Conservation (phyloP, 1,284 basidiomycete species). For the Moniliella sp. region DNA sequence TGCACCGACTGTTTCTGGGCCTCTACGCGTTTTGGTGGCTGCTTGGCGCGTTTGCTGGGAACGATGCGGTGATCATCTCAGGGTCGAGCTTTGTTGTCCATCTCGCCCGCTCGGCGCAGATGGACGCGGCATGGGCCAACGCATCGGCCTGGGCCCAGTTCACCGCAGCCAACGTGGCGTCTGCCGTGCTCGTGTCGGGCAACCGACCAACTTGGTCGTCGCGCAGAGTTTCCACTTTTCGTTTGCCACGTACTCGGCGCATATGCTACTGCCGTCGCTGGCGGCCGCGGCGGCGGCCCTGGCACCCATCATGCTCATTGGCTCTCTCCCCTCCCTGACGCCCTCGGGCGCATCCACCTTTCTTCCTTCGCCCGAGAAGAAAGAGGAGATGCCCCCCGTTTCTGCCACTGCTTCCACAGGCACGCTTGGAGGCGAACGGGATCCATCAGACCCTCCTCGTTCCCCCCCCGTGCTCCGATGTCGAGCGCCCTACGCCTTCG, state of each 20-base stretch:
- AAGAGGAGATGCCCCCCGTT: no score
- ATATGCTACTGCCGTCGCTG: constrained; percentile 26
- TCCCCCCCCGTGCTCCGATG: no score
- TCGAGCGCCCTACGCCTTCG: no score
- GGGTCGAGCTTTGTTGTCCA: constrained; percentile 70
- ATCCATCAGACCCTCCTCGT: constrained; percentile 27
- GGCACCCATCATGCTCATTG: constrained; percentile 8
- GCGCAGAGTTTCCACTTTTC: constrained; percentile 24
- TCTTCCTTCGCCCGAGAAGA: no score
- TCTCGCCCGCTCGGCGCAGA: constrained; percentile 51
- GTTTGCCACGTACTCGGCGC: constrained; percentile 25
- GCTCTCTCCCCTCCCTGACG: constrained; percentile 15
- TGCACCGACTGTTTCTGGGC: constrained; percentile 50
- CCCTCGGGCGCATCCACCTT: not conserved
- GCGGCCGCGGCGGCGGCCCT: constrained; percentile 12
- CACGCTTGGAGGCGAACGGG: not conserved
- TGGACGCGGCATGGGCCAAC: constrained; percentile 42
- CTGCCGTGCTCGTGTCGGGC: constrained; percentile 34
- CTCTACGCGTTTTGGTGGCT: constrained; percentile 61
- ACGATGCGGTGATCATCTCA: constrained; percentile 39
- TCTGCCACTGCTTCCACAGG: no score
- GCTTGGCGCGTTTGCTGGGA: constrained; percentile 61
- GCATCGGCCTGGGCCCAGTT: constrained; percentile 53
- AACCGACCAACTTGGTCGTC: constrained; percentile 36
- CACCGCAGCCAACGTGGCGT: constrained; percentile 52